Percentiles rank a stretch among this genome's conserved stretches.
Conservation (phyloP, 1,284 basidiomycete species). For the Rhodotorula glutinis region DNA sequence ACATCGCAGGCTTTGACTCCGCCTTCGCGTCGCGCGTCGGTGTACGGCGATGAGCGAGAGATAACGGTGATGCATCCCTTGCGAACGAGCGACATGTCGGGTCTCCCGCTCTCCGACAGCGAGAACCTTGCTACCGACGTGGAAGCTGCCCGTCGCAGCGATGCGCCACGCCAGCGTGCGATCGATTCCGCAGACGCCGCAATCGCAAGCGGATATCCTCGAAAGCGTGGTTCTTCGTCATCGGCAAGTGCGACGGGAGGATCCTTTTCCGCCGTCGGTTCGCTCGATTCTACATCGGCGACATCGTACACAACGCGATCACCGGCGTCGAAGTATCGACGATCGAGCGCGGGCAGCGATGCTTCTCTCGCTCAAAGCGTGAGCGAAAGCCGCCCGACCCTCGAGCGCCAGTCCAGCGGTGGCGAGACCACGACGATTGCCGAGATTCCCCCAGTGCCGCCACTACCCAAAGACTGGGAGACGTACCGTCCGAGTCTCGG, state of each 20-base stretch:
- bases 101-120: constrained; percentile 18
- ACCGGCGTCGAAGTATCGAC: constrained; percentile 48
- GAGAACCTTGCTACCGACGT: too few species aligned
- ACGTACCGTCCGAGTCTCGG: constrained; percentile 41
- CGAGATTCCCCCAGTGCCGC: constrained; percentile 78
- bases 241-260: constrained; percentile 71
- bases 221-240: constrained; percentile 79
- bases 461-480: constrained; percentile 85
- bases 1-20: background rate
- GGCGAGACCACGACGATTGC: constrained; percentile 4
- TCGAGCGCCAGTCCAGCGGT: constrained; percentile 17
- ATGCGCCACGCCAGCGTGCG: background rate
- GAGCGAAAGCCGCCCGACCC: constrained; percentile 49
- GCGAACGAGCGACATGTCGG: constrained; percentile 5
- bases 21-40: background rate
- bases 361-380: constrained; percentile 67
- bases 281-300: constrained; percentile 76
- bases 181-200: constrained; percentile 50
- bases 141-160: too few species aligned
- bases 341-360: constrained; percentile 83
- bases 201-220: constrained; percentile 18
- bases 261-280: constrained; percentile 62
- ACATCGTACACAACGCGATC: constrained; percentile 67
- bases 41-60: background rate
- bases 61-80: constrained; percentile 54